These are phyloP conservation scores for Suillus hirtellus DNA, from an alignment of 768 basidiomycete genomes.

Conservation along the genomic window DNA sequence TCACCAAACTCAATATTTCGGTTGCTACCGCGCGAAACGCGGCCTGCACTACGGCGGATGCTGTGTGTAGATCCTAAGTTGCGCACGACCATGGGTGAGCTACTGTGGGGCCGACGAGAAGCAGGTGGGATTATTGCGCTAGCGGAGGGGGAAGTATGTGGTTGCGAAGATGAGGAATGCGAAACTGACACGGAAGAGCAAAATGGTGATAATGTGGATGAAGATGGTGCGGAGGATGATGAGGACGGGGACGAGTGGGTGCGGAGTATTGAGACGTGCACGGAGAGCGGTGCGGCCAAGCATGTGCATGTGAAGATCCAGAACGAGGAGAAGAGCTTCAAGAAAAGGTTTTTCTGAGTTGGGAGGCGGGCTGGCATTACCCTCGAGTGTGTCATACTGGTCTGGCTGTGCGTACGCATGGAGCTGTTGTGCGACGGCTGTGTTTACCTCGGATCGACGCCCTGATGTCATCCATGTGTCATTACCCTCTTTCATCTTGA, in stretches of 20 bases:
- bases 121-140: constrained; percentile 61
- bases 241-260: constrained; percentile 92
- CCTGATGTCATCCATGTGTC: not conserved
- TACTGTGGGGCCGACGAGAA: constrained; percentile 81
- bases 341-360: constrained; percentile 70
- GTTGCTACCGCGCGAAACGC: constrained; percentile 89
- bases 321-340: constrained; percentile 70
- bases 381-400: not conserved
- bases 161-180: constrained; percentile 51
- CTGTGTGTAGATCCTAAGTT: constrained; percentile 84
- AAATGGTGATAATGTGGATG: constrained; percentile 62
- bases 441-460: not conserved
- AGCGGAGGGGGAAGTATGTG: constrained; percentile 50
- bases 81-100: constrained; percentile 89
- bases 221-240: constrained; percentile 42
- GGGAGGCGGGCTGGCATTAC: not conserved
- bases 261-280: constrained; percentile 69
- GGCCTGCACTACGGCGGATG: constrained; percentile 91
- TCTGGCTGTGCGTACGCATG: not conserved
- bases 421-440: not conserved
- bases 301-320: constrained; percentile 77
- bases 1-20: constrained; percentile 89
- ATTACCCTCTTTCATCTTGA: not conserved
- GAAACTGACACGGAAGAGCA: constrained; percentile 36
- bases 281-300: constrained; percentile 43